Conservation (phyloP, 164 flowering plant species). For the Vitis rotundifolia region DNA sequence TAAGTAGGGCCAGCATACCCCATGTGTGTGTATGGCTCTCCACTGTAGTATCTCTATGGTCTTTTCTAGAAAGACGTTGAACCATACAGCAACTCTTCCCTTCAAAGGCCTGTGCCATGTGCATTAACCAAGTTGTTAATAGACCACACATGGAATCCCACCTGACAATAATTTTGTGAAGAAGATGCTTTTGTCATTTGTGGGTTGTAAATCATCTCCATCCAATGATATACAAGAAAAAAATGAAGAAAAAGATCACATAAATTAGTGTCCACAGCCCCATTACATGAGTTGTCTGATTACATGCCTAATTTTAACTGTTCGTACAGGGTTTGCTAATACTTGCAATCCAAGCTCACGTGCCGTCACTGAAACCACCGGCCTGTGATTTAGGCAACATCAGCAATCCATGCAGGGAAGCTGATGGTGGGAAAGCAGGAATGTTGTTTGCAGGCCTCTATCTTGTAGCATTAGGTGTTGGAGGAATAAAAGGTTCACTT, state of each 20-base stretch:
- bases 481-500: constrained; percentile 85
- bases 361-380: constrained; percentile 50
- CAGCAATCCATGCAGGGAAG: constrained; percentile 33
- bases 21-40: background rate
- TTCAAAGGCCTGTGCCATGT: background rate
- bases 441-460: constrained; percentile 69
- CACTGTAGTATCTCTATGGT: background rate
- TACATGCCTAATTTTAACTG: background rate
- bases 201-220: background rate
- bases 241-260: background rate
- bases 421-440: constrained; percentile 40
- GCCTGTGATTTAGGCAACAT: constrained; percentile 22
- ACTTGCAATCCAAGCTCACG: constrained; percentile 73
- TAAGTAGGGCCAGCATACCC: background rate
- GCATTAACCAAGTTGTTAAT: background rate
- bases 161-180: constrained; percentile 1
- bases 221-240: background rate
- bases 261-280: too few species aligned
- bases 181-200: background rate
- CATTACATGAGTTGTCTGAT: background rate
- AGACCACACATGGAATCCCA: background rate
- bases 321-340: constrained; percentile 67
- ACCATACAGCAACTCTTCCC: background rate
- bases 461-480: constrained; percentile 75
- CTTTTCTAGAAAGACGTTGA: background rate